A percentile compares a stretch with the other conserved stretches of the same genome.
Evolutionary conservation across 2,329 filamentous ascomycete genomes (phyloP).

Genomic region (Colletotrichum caudatum): DNA sequence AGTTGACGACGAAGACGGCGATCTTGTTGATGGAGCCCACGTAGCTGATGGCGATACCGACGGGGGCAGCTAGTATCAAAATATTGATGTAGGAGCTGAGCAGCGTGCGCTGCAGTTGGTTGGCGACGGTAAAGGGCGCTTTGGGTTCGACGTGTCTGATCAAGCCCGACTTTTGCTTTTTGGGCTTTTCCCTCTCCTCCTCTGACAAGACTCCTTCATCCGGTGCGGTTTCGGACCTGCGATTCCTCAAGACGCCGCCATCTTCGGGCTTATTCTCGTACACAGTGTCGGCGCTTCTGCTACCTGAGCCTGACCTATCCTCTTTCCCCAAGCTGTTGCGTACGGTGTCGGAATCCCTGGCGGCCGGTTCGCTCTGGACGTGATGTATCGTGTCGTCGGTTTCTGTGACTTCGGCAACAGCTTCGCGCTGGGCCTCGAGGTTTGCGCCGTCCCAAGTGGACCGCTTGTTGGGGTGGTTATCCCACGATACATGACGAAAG

Average conservation of each 20-base stretch:
- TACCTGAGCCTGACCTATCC: conserved; percentile 34
- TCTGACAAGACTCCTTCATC: conserved; percentile 41
- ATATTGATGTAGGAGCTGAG: conserved; percentile 91
- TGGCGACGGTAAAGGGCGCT: conserved; percentile 68
- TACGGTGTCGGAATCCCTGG: conserved; percentile 45
- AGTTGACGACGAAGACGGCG: conserved; percentile 88
- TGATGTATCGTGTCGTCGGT: conserved; percentile 53
- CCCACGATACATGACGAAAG: conserved; percentile 58
- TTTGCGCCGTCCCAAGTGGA: conserved; percentile 52
- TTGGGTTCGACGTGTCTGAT: conserved; percentile 63
- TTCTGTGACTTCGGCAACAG: conserved; percentile 41
- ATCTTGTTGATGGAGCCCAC: conserved; percentile 65
- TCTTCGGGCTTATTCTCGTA: conserved; percentile 43
- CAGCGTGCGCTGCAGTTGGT: conserved; percentile 79
- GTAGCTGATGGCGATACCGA: conserved; percentile 82
- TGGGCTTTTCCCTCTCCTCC: conserved; percentile 54
- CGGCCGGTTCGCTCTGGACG: conserved; percentile 50
- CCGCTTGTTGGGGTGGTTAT: conserved; percentile 46
- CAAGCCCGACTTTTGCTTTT: conserved; percentile 55
- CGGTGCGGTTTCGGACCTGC: conserved; percentile 47
- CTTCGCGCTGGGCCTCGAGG: conserved; percentile 49
- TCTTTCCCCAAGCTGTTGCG: conserved; percentile 39
- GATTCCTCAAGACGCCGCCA: conserved; percentile 48
- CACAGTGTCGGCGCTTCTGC: conserved; percentile 43
- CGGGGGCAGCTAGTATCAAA: conserved; percentile 80